phyloP scores from a whole-genome alignment of 1,139 yeast species.

The Pneumocystis canis region DNA sequence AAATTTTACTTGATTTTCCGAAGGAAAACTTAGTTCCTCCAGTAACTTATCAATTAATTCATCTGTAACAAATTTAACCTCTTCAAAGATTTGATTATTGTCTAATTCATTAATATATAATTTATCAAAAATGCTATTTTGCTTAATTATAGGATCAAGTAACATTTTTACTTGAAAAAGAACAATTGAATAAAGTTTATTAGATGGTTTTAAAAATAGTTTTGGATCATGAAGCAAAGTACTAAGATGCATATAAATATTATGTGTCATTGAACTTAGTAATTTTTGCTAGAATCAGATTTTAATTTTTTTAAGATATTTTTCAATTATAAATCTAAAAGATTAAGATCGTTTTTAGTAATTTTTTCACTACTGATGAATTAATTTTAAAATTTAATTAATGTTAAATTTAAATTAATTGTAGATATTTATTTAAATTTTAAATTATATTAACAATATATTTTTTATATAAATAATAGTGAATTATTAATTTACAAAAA shows the following conservation, averaged over 20 bases:
- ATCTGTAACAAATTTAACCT: conserved; percentile 49
- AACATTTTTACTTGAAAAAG: conserved; percentile 8
- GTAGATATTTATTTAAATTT: background rate
- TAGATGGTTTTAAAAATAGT: conserved; percentile 10
- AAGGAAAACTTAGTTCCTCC: conserved; percentile 29
- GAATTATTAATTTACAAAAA: background rate
- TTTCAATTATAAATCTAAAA: background rate
- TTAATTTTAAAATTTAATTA: background rate
- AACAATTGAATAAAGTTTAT: conserved; percentile 7
- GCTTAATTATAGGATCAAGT: conserved; percentile 49
- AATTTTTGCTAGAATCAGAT: background rate
- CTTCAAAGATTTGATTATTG: conserved; percentile 88
- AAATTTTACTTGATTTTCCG: conserved; percentile 21
- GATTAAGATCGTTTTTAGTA: too few relatives aligned
- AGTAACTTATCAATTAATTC: conserved; percentile 47
- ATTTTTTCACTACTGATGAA: background rate
- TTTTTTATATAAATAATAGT: background rate
- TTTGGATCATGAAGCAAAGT: conserved; percentile 1
- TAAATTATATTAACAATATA: background rate
- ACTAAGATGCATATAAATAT: background rate
- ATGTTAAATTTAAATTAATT: background rate
- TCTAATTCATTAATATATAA: conserved; percentile 75
- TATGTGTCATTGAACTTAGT: background rate
- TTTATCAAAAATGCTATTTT: conserved; percentile 56
- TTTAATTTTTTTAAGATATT: background rate